Evolutionary conservation across 2,329 filamentous ascomycete genomes (phyloP), one percentile per base, ranked within the genome.

Genomic region (Colletotrichum theobromicola): DNA sequence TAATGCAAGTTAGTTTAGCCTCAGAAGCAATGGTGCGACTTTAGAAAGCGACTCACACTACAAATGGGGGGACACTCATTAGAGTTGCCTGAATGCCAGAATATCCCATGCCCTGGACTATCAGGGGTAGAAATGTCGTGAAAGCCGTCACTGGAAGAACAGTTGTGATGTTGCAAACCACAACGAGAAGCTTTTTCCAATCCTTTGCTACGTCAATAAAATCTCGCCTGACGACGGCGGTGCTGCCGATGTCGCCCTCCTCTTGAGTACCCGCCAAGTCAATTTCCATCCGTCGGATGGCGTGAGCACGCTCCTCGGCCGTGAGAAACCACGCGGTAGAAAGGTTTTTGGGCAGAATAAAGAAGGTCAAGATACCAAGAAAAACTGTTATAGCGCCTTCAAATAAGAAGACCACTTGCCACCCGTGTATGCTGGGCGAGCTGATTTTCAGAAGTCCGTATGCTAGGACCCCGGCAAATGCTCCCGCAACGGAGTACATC

Each of bases 381-480:
- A 77, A 16, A 21, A 80, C 72, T 10, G 79, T 79, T 12, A 79
- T 69, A 10, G 64, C 75, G 5, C 73, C 77, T 24, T 77, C 76
- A 21, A 77, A 65, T 4, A 75, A 63, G 16, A 77, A 78, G 9
- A 78, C 74, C 13, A 74, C 73, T 24, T 77, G 76, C 76, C 76
- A 77, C 13, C 72, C 72, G 10, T 72, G 68, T 16, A 77, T 24
- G 18, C 7, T 12, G 2, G 42, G n/a, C 12, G 65, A 64, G 16
- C 72, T 35, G 3, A 75, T 60, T 9, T 50, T 61, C 26, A 75
- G 37, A 21, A 76, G 53, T 5, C 75, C 76, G 35, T 77, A 77
- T 15, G 75, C 76, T n/a, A 77, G 65, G 6, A 76, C 42, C 3
- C 80, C 80, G 5, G 81, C 72, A 26, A 79, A 79, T 15, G 77